Evolutionary conservation across 1,284 basidiomycete species (phyloP).

Genomic region (Cryptococcus amylolentus): DNA sequence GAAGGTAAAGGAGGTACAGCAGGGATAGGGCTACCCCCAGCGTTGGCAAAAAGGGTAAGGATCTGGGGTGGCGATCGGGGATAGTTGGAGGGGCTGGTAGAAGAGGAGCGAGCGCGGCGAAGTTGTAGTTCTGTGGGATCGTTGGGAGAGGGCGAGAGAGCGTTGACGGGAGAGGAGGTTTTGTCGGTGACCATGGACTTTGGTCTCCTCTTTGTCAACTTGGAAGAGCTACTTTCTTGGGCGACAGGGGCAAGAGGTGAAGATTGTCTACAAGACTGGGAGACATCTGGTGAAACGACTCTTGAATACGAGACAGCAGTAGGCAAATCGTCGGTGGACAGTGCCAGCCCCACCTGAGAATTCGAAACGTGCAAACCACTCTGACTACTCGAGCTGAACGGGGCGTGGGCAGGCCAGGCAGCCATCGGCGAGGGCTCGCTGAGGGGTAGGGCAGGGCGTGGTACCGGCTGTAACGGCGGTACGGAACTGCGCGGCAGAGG

Average conservation of each 20-base stretch:
- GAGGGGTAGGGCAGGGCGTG: too few species aligned
- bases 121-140: too few species aligned
- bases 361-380: background rate
- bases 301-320: constrained; percentile 1
- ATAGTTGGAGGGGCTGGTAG: background rate
- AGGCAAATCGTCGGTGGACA: background rate
- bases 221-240: background rate
- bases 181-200: background rate
- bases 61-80: background rate
- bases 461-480: background rate
- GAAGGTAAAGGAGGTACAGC: background rate
- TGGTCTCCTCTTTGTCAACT: constrained; percentile 11
- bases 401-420: background rate
- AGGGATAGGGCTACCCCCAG: background rate
- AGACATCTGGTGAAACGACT: background rate
- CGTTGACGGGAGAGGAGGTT: background rate
- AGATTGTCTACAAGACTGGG: too few species aligned
- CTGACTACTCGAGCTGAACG: background rate
- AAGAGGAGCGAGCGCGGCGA: background rate
- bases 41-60: background rate
- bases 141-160: too few species aligned
- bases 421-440: too few species aligned
- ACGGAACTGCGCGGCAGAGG: background rate
- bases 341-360: background rate
- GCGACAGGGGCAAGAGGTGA: background rate